Evolutionary conservation across 2,329 filamentous ascomycete genomes (phyloP), one percentile per base, ranked within the genome.

Genomic region (Diaporthe destruens): DNA sequence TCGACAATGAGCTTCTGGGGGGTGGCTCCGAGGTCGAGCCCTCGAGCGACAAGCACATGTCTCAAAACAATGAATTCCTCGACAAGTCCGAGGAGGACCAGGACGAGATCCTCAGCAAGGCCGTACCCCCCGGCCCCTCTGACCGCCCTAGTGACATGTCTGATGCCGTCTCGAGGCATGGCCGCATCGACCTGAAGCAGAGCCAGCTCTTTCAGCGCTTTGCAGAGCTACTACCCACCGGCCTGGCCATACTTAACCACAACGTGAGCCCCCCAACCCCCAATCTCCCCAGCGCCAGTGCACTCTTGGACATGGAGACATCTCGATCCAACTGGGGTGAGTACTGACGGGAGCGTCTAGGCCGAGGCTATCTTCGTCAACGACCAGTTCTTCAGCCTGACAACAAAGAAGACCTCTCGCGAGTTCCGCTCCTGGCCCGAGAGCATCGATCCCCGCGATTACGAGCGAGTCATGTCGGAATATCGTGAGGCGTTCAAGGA

Each of bases 401-500:
- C 68, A 18, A 70, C 68, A 8, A 70, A 70, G 25, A 70, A 70
- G 34, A 44, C 32, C 9, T 61, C 55, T 12, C 68, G 57, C 3
- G 68, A 70, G 25, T 70, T 70, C 7, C 68, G 68, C 16, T 70
- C 68, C 25, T 70, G 68, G 68, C 68, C 68, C 14, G 68, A 70
- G 55, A 70, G 68, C n/a, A 61, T 70, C 23, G 68, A 70, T 25
- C 68, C 68, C 20, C 68, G 68, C 39, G 68, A 70, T 6, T 70
- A 70, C 20, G 55, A 70, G 47, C 55, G 68, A 18, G 68, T 70
- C 34, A 70, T 70, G 68, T 53, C 68, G 3, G 39, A 70, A 6
- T 70, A 70, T 42, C 68, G 68, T 32, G 68, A 70, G 7, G 68
- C 68, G 2, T 70, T 70, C 29, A 42, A 23, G 36, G 55, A 70